Evolutionary conservation across 208 protist species (phyloP).

Genomic region (Trypanosoma melophagium): DNA sequence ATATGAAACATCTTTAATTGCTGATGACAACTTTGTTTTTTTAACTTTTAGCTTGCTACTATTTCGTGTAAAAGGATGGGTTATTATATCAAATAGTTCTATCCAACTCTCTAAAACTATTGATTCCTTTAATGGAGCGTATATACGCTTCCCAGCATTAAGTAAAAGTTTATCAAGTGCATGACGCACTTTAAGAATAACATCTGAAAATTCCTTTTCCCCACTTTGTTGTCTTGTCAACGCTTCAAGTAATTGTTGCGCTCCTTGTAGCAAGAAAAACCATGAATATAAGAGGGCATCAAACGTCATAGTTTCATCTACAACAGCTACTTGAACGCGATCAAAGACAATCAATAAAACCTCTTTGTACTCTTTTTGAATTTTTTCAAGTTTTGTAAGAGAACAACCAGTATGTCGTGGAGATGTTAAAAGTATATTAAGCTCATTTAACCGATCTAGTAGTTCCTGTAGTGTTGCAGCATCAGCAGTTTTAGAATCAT

Average conservation of each 20-base stretch:
- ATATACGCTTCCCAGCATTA: slow-evolving; percentile 5
- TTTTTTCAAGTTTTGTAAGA: slow-evolving; percentile 22
- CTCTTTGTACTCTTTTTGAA: slow-evolving; percentile 23
- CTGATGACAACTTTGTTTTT: too few relatives aligned
- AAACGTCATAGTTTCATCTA: slow-evolving; percentile 56
- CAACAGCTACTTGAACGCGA: slow-evolving; percentile 33
- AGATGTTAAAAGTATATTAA: slow-evolving; percentile 30
- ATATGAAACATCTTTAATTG: neutral
- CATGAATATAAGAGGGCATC: slow-evolving; percentile 57
- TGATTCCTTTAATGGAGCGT: neutral
- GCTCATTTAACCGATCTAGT: slow-evolving; percentile 23
- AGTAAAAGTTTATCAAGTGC: slow-evolving; percentile 30
- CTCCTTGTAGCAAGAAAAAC: slow-evolving; percentile 37
- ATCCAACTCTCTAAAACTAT: slow-evolving; percentile 23
- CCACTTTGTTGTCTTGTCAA: slow-evolving; percentile 6
- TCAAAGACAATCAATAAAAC: slow-evolving; percentile 40
- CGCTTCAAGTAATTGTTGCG: slow-evolving; percentile 32
- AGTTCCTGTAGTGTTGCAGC: slow-evolving; percentile 5
- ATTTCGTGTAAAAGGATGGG: slow-evolving; percentile 27
- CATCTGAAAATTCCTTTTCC: slow-evolving; percentile 8
- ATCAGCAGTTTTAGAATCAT: neutral
- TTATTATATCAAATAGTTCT: slow-evolving; percentile 26
- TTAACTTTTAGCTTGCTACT: slow-evolving; percentile 5
- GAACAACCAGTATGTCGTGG: slow-evolving; percentile 38
- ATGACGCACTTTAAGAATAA: slow-evolving; percentile 26